Conservation (phyloP, 441 rosid genomes). For the Gossypium trilobum region DNA sequence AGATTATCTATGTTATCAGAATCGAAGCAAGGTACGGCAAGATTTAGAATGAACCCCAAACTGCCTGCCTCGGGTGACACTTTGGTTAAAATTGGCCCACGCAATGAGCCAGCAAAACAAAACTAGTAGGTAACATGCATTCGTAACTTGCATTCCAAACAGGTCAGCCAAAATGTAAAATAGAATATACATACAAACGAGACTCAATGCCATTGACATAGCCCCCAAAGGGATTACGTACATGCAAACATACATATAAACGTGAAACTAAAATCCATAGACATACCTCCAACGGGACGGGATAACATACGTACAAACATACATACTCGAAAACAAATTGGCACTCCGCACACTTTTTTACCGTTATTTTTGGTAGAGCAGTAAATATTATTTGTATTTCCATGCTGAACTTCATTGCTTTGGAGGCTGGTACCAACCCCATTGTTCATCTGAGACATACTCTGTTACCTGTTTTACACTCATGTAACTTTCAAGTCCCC, state of each 20-base stretch:
- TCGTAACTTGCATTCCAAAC: neutral
- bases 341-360: neutral
- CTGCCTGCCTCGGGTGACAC: too few relatives aligned
- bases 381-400: neutral
- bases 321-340: neutral
- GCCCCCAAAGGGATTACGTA: too few relatives aligned
- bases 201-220: too few relatives aligned
- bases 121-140: neutral
- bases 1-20: too few relatives aligned
- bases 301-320: neutral
- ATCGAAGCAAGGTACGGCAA: too few relatives aligned
- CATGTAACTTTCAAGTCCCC: constrained; percentile 91
- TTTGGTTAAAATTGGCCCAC: too few relatives aligned
- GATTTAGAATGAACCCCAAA: too few relatives aligned
- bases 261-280: neutral
- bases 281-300: neutral
- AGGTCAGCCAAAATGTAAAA: neutral
- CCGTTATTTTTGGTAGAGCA: neutral
- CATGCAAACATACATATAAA: too few relatives aligned
- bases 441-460: constrained; percentile 66
- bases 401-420: neutral
- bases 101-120: neutral
- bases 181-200: too few relatives aligned
- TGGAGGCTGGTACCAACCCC: constrained; percentile 90
- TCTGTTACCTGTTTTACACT: constrained; percentile 85